Conservation (phyloP, 352 stramenopile species). For the Phytopythium aichiense region DNA sequence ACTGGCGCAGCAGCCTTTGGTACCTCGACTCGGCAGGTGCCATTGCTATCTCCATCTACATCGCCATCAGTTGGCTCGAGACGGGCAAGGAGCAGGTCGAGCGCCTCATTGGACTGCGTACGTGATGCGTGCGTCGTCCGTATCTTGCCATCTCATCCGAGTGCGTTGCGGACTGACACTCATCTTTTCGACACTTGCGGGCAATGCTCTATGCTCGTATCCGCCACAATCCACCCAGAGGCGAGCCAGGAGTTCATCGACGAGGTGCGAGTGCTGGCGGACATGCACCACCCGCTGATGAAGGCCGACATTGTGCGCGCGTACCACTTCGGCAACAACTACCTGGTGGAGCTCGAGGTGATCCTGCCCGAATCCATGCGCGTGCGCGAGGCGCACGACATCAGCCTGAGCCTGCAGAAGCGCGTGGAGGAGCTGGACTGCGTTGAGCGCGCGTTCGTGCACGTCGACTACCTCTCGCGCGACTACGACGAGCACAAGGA, state of each 20-base stretch:
- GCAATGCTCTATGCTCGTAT: background rate
- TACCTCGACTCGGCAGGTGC: conserved; percentile 93
- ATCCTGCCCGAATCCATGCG: conserved; percentile 88
- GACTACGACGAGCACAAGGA: conserved; percentile 90
- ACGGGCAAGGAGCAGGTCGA: conserved; percentile 96
- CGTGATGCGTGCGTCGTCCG: conserved; percentile 14
- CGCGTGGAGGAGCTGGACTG: conserved; percentile 95
- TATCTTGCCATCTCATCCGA: background rate
- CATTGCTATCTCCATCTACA: conserved; percentile 96
- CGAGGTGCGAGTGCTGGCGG: conserved; percentile 85
- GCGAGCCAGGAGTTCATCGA: conserved; percentile 93
- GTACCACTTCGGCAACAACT: conserved; percentile 98
- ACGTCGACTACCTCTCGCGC: conserved; percentile 94
- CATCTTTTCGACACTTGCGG: background rate
- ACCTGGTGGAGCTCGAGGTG: conserved; percentile 87
- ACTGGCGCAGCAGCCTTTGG: conserved; percentile 82
- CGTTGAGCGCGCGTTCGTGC: conserved; percentile 97
- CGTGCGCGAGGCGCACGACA: conserved; percentile 94
- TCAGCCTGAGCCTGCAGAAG: conserved; percentile 95
- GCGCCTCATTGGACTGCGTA: conserved; percentile 84
- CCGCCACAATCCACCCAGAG: conserved; percentile 33
- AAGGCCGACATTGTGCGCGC: conserved; percentile 91
- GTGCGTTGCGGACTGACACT: background rate
- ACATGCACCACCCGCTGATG: conserved; percentile 87
- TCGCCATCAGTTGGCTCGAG: conserved; percentile 93